Evolutionary conservation across 805 yeast species (phyloP).

Genomic region (Tetrapisispora fleetii): DNA sequence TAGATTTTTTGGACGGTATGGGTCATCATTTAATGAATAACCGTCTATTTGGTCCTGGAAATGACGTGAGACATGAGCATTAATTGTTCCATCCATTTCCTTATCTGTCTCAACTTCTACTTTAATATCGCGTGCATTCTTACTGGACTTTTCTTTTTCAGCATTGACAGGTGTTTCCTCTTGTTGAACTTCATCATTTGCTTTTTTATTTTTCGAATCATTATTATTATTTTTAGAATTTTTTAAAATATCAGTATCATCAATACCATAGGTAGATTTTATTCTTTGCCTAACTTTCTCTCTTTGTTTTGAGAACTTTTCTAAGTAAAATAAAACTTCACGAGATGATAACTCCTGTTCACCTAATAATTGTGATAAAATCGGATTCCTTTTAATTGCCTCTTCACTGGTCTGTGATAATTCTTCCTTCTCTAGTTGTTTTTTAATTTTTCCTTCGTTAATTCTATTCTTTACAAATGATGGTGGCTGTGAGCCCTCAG

Average conservation of each 20-base stretch:
- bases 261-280: constrained; percentile 27
- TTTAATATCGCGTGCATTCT: constrained; percentile 10
- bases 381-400: constrained; percentile 33
- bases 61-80: constrained; percentile 5
- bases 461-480: constrained; percentile 57
- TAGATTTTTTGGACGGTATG: constrained; percentile 46
- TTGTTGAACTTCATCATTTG: constrained; percentile 6
- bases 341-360: constrained; percentile 38
- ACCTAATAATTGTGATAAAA: constrained; percentile 34
- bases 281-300: constrained; percentile 18
- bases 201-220: not conserved
- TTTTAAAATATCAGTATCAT: constrained; percentile 18
- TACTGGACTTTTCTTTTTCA: constrained; percentile 1
- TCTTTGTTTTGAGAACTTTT: constrained; percentile 26
- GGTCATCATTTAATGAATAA: constrained; percentile 31
- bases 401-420: constrained; percentile 30
- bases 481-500: constrained; percentile 63
- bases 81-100: constrained; percentile 12
- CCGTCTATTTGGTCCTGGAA: constrained; percentile 28
- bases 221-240: constrained; percentile 12
- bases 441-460: constrained; percentile 36
- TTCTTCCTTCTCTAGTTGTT: constrained; percentile 23
- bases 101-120: constrained; percentile 4
- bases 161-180: constrained; percentile 9
- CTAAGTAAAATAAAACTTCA: constrained; percentile 33